Evolutionary conservation across 2,329 filamentous ascomycete genomes (phyloP), one percentile per base, ranked within the genome.

Genomic region (Balansia obtecta): DNA sequence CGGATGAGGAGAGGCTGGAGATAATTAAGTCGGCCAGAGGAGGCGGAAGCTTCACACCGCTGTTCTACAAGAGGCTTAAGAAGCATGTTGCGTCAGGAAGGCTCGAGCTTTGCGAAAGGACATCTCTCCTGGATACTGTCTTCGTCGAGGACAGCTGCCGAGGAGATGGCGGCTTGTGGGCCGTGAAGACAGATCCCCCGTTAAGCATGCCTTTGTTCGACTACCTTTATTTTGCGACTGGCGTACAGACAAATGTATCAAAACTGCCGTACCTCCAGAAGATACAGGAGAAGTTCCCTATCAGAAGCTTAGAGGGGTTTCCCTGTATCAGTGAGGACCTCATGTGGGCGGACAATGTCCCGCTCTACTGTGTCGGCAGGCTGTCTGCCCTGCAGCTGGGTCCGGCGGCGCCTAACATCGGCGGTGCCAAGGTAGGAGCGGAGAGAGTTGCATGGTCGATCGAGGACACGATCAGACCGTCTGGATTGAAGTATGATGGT

Each of bases 171-270:
- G 47, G 50, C 3, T 18, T 30, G 43, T 74, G 71, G 65, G 56
- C 60, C 0, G 64, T 84, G 18, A 61, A 68, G 39, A 80, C 79
- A 0, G 68, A 75, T 3, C 79, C 82, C 0, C 66, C 73, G 0
- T 70, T 79, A 13, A 60, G 65, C 3, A 61, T 85, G 11, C 80
- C 82, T 0, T 63, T 67, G 0, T 74, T 82, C 45, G 73, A 89
- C 62, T 85, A 84, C 64, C 79, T 89, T 54, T 85, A 86, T 65
- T 87, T 85, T 58, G 85, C 86, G 13, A 91, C 86, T 0, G 86
- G 86, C 0, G 77, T 86, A 39, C 74, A 80, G 46, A 77, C 79
- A 0, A 73, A 88, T 55, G 77, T 88, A 27, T 60, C 66, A 1
- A 71, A 71, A 2, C 69, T 89, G 20, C 75, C 82, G 0, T 80